A percentile compares a stretch with the other conserved stretches of the same genome.
Conservation (phyloP, 1,139 yeast genomes). For the Ashbya aceris region DNA sequence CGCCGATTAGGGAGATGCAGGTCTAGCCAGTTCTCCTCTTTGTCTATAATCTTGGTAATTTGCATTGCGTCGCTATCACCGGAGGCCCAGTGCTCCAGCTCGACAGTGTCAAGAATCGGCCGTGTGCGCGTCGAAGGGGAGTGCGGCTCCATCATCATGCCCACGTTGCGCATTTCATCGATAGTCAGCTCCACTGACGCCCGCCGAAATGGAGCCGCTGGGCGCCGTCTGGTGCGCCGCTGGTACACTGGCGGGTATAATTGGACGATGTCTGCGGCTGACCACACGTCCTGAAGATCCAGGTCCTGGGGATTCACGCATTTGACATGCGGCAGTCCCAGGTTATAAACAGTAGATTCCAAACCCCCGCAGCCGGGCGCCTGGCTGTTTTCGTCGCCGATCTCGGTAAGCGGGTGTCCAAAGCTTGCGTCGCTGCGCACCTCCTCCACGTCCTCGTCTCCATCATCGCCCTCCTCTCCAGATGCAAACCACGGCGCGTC, state of each 20-base stretch:
- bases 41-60: neutral
- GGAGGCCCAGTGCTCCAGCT: conserved; percentile 25
- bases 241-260: conserved; percentile 19
- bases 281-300: conserved; percentile 18
- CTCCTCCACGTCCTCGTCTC: neutral
- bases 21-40: conserved; percentile 1
- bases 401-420: conserved; percentile 1
- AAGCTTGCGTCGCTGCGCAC: neutral
- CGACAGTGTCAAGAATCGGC: conserved; percentile 8
- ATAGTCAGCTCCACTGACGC: conserved; percentile 10
- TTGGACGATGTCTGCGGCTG: conserved; percentile 16
- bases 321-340: conserved; percentile 13
- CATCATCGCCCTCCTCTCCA: neutral
- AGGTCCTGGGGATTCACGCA: conserved; percentile 20
- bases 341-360: neutral
- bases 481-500: neutral
- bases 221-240: conserved; percentile 5
- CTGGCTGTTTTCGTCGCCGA: neutral
- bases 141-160: conserved; percentile 2
- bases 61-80: conserved; percentile 2
- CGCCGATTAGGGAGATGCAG: conserved; percentile 8
- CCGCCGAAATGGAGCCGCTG: neutral
- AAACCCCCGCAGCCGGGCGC: neutral
- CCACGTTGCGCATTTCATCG: conserved; percentile 7
- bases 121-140: conserved; percentile 3